phyloP scores from a whole-genome alignment of 208 protist genomes.

The Crithidia acanthocephali region DNA sequence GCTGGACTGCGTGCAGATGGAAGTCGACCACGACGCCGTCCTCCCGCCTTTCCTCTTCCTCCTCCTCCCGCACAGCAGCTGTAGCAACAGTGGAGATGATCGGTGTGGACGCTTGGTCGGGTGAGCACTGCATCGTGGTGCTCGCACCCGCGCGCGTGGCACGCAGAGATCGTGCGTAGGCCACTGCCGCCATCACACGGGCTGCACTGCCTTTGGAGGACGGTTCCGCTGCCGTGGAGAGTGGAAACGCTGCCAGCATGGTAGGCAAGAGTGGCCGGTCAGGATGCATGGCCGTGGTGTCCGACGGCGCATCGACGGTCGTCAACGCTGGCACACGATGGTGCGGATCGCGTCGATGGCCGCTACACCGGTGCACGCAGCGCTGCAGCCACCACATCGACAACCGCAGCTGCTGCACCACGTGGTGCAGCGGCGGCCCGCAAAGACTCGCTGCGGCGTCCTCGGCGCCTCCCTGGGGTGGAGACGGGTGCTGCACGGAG shows the following conservation, averaged over 20 bases:
- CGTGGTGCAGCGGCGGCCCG: not conserved
- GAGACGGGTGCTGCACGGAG: not conserved
- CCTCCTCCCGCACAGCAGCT: no score
- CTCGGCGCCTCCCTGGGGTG: not conserved
- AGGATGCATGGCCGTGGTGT: no score
- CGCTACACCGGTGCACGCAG: not conserved
- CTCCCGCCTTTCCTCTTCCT: no score
- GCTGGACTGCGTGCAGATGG: not conserved
- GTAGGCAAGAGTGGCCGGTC: no score
- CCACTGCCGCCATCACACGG: not conserved
- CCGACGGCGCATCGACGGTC: not conserved
- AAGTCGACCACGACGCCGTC: not conserved
- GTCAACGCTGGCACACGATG: not conserved
- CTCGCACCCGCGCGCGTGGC: not conserved
- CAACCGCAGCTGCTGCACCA: slow-evolving; percentile 6
- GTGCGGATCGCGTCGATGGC: not conserved
- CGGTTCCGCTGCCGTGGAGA: not conserved
- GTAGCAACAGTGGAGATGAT: no score
- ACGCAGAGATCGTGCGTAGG: not conserved
- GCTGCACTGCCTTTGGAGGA: not conserved
- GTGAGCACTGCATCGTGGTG: no score
- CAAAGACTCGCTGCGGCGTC: no score
- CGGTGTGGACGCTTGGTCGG: no score
- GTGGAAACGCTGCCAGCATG: no score
- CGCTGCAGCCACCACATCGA: slow-evolving; percentile 15